These are phyloP conservation scores for Hyphopichia pseudoburtonii DNA, from an alignment of 1,139 yeast species.

Conservation along the genomic window DNA sequence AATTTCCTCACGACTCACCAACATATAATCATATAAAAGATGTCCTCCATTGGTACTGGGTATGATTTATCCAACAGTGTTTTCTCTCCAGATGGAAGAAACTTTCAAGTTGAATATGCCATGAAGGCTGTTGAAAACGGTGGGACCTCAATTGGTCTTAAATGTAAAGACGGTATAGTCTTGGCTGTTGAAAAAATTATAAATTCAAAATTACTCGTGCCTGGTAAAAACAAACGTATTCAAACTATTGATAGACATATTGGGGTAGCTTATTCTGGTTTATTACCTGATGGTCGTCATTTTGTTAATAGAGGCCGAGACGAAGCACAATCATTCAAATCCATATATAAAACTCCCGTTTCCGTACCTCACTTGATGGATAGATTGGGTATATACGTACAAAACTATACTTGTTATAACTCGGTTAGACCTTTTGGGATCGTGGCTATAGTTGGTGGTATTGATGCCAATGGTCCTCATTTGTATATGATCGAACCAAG, in stretches of 20 bases:
- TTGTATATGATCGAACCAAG: constrained; percentile 97
- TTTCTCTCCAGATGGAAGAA: constrained; percentile 86
- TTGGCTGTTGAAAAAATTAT: constrained; percentile 95
- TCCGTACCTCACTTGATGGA: constrained; percentile 82
- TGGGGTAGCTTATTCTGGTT: constrained; percentile 93
- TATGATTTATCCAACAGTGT: constrained; percentile 95
- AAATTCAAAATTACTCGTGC: constrained; percentile 82
- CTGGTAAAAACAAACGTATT: constrained; percentile 84
- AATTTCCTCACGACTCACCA: background rate
- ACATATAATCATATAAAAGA: background rate
- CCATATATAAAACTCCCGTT: constrained; percentile 73
- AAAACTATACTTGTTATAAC: constrained; percentile 92
- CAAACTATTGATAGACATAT: constrained; percentile 92
- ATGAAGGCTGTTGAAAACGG: constrained; percentile 97
- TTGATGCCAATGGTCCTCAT: constrained; percentile 86
- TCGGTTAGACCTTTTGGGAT: constrained; percentile 98
- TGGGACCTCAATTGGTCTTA: constrained; percentile 91
- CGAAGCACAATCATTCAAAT: constrained; percentile 81
- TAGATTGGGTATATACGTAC: constrained; percentile 88
- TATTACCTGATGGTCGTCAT: constrained; percentile 95
- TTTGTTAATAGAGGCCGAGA: constrained; percentile 90
- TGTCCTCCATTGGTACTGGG: constrained; percentile 95
- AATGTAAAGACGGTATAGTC: constrained; percentile 89
- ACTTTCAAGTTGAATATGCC: constrained; percentile 98
- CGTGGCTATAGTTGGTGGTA: constrained; percentile 89